These are phyloP conservation scores for Coffea humblotiana DNA, from an alignment of 305 asterid species.

Conservation along the genomic window DNA sequence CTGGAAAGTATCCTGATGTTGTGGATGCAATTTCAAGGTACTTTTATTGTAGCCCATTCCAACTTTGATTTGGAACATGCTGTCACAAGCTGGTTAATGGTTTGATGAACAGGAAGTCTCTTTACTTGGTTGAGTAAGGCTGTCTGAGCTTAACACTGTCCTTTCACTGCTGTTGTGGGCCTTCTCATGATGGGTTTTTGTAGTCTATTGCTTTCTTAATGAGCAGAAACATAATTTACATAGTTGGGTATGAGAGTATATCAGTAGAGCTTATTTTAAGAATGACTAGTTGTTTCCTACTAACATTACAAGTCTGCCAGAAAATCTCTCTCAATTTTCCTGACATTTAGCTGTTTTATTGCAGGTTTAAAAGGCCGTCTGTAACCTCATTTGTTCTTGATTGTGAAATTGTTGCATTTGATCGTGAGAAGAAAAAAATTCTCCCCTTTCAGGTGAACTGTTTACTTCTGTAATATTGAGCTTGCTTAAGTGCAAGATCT, in stretches of 20 bases:
- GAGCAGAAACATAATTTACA: not conserved
- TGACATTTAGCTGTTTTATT: slow-evolving; percentile 26
- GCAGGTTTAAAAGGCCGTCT: slow-evolving; percentile 75
- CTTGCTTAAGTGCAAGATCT: not conserved
- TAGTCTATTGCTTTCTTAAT: not conserved
- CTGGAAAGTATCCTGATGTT: slow-evolving; percentile 95
- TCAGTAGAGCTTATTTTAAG: not conserved
- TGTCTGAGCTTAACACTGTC: slow-evolving; percentile 5
- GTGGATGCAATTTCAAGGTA: slow-evolving; percentile 80
- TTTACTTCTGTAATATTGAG: not conserved
- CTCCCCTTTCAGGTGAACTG: slow-evolving; percentile 80
- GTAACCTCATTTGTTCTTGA: slow-evolving; percentile 88
- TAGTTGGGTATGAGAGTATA: not conserved
- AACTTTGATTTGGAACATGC: not conserved
- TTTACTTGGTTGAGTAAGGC: not conserved
- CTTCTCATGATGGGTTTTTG: not conserved
- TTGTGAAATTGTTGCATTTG: slow-evolving; percentile 94
- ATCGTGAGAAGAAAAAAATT: slow-evolving; percentile 87
- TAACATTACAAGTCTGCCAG: slow-evolving; percentile 1
- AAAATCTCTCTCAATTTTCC: slow-evolving; percentile 3
- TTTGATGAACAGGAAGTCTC: not conserved
- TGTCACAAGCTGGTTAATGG: slow-evolving; percentile 2
- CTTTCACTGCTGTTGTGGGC: not conserved
- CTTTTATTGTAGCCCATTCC: slow-evolving; percentile 21
- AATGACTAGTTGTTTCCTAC: not conserved